Conservation (phyloP, 2,329 filamentous ascomycete genomes). For the Monosporascus sp. region DNA sequence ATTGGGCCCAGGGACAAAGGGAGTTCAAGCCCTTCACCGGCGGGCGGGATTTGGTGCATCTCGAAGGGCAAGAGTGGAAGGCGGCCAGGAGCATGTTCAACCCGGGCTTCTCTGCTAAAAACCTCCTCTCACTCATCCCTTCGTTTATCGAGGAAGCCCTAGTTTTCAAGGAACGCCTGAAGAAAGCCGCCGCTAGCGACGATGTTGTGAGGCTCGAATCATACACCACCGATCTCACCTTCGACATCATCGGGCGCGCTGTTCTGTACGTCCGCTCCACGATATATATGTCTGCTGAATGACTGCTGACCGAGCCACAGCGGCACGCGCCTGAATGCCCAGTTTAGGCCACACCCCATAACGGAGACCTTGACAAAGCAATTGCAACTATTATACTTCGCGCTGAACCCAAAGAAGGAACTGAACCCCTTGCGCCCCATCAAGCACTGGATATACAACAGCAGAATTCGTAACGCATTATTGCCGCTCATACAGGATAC, state of each 20-base stretch:
- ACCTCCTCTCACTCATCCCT: constrained; percentile 29
- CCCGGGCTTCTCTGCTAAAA: constrained; percentile 31
- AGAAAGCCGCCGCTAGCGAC: constrained; percentile 12
- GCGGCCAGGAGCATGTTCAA: constrained; percentile 29
- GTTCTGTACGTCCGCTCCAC: constrained; percentile 18
- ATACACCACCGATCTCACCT: constrained; percentile 20
- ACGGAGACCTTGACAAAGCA: constrained; percentile 15
- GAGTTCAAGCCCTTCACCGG: constrained; percentile 25
- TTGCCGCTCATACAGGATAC: constrained; percentile 20
- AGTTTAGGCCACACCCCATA: constrained; percentile 9
- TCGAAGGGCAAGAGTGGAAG: constrained; percentile 35
- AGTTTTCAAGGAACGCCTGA: constrained; percentile 19
- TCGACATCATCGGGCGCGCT: constrained; percentile 24
- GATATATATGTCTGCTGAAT: not conserved
- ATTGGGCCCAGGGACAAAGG: constrained; percentile 14
- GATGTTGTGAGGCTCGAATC: constrained; percentile 23
- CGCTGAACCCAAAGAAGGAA: constrained; percentile 10
- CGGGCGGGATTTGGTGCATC: constrained; percentile 27
- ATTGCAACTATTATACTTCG: constrained; percentile 13
- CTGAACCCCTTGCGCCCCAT: constrained; percentile 16
- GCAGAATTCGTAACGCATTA: constrained; percentile 20
- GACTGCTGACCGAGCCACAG: constrained; percentile 8
- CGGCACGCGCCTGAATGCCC: constrained; percentile 14
- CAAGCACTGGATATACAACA: constrained; percentile 21
- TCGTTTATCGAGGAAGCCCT: constrained; percentile 25